These are phyloP conservation scores for Starmerella tilneyi DNA, from an alignment of 805 yeast genomes.

Conservation along the genomic window DNA sequence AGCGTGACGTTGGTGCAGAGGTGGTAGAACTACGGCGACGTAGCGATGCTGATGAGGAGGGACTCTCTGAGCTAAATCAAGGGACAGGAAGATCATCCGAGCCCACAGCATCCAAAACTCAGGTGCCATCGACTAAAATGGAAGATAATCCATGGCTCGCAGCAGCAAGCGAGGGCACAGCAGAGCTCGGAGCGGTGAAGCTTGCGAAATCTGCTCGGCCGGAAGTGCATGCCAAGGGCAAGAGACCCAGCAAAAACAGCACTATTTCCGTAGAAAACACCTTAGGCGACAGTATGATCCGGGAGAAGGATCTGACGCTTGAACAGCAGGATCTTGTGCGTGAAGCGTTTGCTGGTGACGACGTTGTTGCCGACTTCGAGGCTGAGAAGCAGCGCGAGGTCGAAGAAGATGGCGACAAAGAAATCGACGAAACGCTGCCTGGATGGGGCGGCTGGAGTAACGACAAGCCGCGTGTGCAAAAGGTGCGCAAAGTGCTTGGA, in stretches of 20 bases:
- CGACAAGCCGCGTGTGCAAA: constrained; percentile 45
- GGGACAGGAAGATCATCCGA: background rate
- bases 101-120: background rate
- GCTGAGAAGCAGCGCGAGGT: constrained; percentile 59
- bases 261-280: constrained; percentile 23
- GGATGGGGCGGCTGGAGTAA: constrained; percentile 99
- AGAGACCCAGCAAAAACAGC: constrained; percentile 25
- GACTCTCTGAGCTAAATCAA: too few species aligned
- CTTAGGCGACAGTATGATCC: constrained; percentile 20
- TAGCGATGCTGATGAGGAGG: background rate
- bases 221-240: constrained; percentile 31
- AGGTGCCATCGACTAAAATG: background rate
- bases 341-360: constrained; percentile 96
- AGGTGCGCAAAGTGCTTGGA: constrained; percentile 66
- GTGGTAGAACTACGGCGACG: constrained; percentile 6
- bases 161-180: constrained; percentile 6
- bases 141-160: constrained; percentile 18
- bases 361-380: constrained; percentile 72
- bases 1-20: constrained; percentile 13
- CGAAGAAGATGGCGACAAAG: constrained; percentile 76
- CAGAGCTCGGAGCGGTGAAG: constrained; percentile 10
- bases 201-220: constrained; percentile 6
- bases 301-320: constrained; percentile 26
- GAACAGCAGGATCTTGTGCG: constrained; percentile 53
- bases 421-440: constrained; percentile 74